Base-by-base conservation (phyloP, 805 yeast species). In the Ogataea allantospora region DNA sequence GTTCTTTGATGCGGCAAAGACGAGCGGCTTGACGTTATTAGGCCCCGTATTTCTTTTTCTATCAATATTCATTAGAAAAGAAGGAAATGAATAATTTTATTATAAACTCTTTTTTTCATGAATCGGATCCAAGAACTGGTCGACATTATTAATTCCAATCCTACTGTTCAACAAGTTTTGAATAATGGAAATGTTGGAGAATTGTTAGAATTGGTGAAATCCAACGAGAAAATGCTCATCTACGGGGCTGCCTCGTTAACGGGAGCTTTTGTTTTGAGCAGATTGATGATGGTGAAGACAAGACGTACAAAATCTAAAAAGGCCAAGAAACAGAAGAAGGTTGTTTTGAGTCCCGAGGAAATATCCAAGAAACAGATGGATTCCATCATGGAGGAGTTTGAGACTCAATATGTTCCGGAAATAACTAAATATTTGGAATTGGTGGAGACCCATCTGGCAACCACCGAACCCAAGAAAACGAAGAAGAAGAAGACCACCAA, bases 11-110 rank as follows among this genome's bases (percentile, higher is more conserved):
- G 39, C 23, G 10, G 51, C 65, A 46, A 75, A 71, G 0, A 56
- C 59, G 10, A 83, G 56, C 2, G 78, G 77, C 34, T 66, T 70
- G 1, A 85, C 85, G 47, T 76, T 80, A 0, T 73, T 55, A 0
- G 97, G 97, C 0, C 96, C 96, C 21, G 84, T 54, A n/a, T 88
- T 69, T 58, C 96, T 73, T 70, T 95, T 77, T 69, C 96, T 77
- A 57, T 91, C 97, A 19, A 21, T 26, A 24, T 36, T 36, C 40
- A 36, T 30, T 18, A 10, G 19, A 26, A 8, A 26, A 15, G 9
- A 19, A n/a, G 23, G 8, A 26, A 15, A 33, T 26, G 25, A 25
- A 22, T 31, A 23, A 28, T 15, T 29, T 19, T 29, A 28, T 35
- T 30, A 15, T 23, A 19, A 23, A 9, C 19, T 18, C 22, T 30